These are phyloP conservation scores for Corrigiola litoralis DNA, from an alignment of 179 eudicot genomes.

Conservation along the genomic window DNA sequence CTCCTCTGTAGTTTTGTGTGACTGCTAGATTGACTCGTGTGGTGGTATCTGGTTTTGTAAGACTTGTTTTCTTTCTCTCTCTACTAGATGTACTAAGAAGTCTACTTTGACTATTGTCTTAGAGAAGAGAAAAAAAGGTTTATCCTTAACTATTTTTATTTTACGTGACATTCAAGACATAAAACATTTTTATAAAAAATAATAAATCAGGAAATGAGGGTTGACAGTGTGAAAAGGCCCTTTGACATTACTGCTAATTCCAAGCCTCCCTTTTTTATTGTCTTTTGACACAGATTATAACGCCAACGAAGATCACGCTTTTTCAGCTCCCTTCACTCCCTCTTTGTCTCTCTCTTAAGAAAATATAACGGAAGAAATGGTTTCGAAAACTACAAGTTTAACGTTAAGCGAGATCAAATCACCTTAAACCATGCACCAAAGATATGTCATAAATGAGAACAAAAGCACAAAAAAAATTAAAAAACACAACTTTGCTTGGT, in stretches of 20 bases:
- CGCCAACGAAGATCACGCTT: slow-evolving; percentile 34
- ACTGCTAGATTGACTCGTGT: slow-evolving; percentile 32
- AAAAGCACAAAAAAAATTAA: not conserved
- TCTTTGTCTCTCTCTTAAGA: slow-evolving; percentile 14
- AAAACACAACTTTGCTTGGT: not conserved
- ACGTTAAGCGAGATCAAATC: not conserved
- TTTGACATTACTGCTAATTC: slow-evolving; percentile 36
- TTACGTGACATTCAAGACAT: slow-evolving; percentile 21
- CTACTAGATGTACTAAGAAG: not conserved
- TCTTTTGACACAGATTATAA: slow-evolving; percentile 29
- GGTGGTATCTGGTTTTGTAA: slow-evolving; percentile 17
- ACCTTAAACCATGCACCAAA: too few species aligned
- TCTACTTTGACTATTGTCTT: slow-evolving; percentile 19
- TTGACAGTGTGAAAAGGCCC: slow-evolving; percentile 35
- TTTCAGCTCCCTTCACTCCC: slow-evolving; percentile 17
- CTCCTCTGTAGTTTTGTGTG: slow-evolving; percentile 18
- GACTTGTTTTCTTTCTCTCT: not conserved
- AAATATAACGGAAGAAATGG: slow-evolving; percentile 9
- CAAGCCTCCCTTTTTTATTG: slow-evolving; percentile 9
- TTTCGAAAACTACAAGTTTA: not conserved
- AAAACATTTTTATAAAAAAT: not conserved
- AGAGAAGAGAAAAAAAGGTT: not conserved
- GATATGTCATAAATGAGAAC: too few species aligned
- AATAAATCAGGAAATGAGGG: slow-evolving; percentile 2
- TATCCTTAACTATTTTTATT: not conserved